Evolutionary conservation across 805 yeast species (phyloP), one percentile per base, ranked within the genome.

Genomic region (Komagataella ulmi): DNA sequence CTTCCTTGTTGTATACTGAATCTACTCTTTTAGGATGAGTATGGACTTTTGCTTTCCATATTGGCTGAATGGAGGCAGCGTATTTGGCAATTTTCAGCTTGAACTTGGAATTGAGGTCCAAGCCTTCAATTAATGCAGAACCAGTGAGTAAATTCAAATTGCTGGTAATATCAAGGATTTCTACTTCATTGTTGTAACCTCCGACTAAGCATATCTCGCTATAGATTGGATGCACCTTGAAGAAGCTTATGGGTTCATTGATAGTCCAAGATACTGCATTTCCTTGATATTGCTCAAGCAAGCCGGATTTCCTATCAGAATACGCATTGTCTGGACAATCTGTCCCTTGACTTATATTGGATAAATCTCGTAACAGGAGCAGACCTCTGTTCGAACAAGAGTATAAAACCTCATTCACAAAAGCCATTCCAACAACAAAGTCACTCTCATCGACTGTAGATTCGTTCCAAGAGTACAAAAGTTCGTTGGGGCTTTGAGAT

Each of bases 341-440:
- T 3, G 48, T 44, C 4, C 51, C 57, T 10, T 48, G 50, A 24
- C 49, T 53, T 21, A 57, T 36, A n/a, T 47, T 51, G 21, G 48
- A 44, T n/a, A 60, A 46, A 49, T 59, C 53, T 50, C 59, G 53
- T 4, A 60, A 54, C 2, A 59, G 50, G 7, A 60, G 51, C 23
- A 59, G 53, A 5, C 64, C 64, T 5, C 64, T 46, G 47, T 59
- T 60, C 43, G 60, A 56, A 54, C 64, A 60, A 45, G 60, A 52
- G 30, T 56, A 53, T 10, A 60, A 49, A 44, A 51, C 54, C 21
- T 50, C 56, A 19, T 55, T 53, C n/a, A 49, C 51, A 36, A 50
- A 57, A 24, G 53, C 52, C 12, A 60, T 50, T 6, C 61, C 54
- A n/a, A 58, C 57, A 7, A 60, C 30, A 46, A 51, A 59, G 51